Evolutionary conservation across 768 basidiomycete genomes (phyloP).

Genomic region (Hygrocybe coccinea): DNA sequence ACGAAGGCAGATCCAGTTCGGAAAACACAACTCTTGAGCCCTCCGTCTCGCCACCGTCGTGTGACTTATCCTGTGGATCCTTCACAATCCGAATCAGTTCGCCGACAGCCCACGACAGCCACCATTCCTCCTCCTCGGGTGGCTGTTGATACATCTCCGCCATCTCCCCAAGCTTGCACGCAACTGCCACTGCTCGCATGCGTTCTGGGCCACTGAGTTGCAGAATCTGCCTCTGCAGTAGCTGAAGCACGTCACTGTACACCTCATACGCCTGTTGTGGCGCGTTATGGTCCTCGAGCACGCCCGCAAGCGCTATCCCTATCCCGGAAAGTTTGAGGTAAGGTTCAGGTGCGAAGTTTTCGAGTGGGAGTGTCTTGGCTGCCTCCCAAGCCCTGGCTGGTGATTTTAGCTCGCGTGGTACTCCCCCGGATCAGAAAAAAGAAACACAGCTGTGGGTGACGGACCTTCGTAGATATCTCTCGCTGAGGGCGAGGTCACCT

Average conservation of each 20-base stretch:
- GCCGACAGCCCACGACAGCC: conserved; percentile 42
- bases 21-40: conserved; percentile 31
- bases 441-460: conserved; percentile 22
- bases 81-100: conserved; percentile 37
- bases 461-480: conserved; percentile 51
- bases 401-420: conserved; percentile 9
- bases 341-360: conserved; percentile 42
- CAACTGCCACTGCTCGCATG: conserved; percentile 36
- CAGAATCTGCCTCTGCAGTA: conserved; percentile 26
- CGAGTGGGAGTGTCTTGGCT: conserved; percentile 41
- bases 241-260: conserved; percentile 34
- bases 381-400: conserved; percentile 51
- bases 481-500: conserved; percentile 49
- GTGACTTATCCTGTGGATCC: conserved; percentile 14
- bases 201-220: conserved; percentile 26
- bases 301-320: conserved; percentile 54
- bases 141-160: conserved; percentile 31
- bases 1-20: conserved; percentile 53
- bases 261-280: conserved; percentile 35
- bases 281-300: conserved; percentile 43
- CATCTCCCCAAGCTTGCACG: conserved; percentile 43
- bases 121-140: conserved; percentile 36
- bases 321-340: conserved; percentile 67
- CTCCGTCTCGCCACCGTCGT: conserved; percentile 3
- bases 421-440: too few relatives aligned